Base-by-base conservation (phyloP, 2,329 filamentous ascomycete species). In the Phoma herbarum region DNA sequence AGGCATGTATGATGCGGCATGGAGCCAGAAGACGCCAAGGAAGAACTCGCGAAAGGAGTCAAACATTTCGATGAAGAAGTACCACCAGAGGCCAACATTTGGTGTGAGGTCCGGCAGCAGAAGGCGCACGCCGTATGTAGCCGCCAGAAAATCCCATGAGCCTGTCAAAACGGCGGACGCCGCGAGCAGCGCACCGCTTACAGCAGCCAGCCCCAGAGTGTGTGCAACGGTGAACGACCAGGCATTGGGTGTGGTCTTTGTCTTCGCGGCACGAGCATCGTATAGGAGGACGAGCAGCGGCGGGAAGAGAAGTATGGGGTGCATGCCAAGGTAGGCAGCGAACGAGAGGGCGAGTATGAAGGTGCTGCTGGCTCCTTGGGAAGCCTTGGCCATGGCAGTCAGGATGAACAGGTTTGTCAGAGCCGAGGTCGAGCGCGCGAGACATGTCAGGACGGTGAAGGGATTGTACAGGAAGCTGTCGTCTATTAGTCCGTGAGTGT, bases 31-130 rank as follows among this genome's bases (percentile, higher is more conserved):
- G 47, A 99, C 93, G 53, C 91, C 95, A 3, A 99, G 86, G 83
- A 98, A 99, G 83, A 99, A 99, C 68, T 90, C 89, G 37, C 95
- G 87, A 84, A 99, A 99, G 1, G 93, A 94, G 79, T 99, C 95
- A 76, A 99, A 99, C 88, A 99, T 99, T 75, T 99, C 94, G 67
- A 96, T 96, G 75, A 99, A 98, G 80, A 99, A 99, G 79, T 99
- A 99, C 95, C 95, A 99, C 95, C 95, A 99, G 1, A 99, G 83
- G 1, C 95, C 95, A 28, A 96, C 90, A 66, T 98, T 99, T 12
- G 95, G 95, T 0, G 94, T 96, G 39, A 99, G 84, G 74, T 99
- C 95, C 9, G 93, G 92, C 2, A 99, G 85, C 1, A 95, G 88
- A 35, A 99, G 84, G 69, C 97, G 93, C 45, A 96, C 92, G 67